phyloP scores from a whole-genome alignment of 306 rosid species.

The Ormosia emarginata region DNA sequence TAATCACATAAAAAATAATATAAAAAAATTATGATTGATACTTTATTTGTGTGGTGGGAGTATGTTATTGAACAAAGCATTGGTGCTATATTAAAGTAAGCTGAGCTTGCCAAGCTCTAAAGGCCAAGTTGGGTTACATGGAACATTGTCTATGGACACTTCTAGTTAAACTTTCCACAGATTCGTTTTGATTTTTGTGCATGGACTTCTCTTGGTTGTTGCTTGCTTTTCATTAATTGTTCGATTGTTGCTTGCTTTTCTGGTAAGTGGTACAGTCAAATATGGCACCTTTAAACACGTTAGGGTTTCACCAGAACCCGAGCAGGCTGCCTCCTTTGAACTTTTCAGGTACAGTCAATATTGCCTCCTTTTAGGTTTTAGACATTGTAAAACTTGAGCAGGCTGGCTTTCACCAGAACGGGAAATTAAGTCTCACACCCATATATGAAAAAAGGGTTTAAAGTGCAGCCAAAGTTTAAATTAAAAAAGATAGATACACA shows the following conservation, averaged over 20 bases:
- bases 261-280: neutral
- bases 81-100: neutral
- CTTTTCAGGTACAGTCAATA: too few species aligned
- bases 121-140: neutral
- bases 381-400: too few species aligned
- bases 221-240: neutral
- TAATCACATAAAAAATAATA: too few species aligned
- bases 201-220: neutral
- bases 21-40: too few species aligned
- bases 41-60: neutral
- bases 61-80: neutral
- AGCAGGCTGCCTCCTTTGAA: neutral
- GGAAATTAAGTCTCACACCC: too few species aligned
- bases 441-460: too few species aligned
- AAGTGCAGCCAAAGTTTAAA: too few species aligned
- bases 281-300: neutral
- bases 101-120: too few species aligned
- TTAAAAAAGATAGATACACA: too few species aligned
- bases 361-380: too few species aligned
- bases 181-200: neutral
- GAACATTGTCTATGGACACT: neutral
- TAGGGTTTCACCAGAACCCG: neutral
- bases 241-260: neutral
- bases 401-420: too few species aligned
- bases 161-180: neutral